Percentiles rank a stretch among this genome's conserved stretches.
These are phyloP conservation scores for Debaryomycetaceae sp. DNA, from an alignment of 1,139 yeast species.

Conservation along the genomic window DNA sequence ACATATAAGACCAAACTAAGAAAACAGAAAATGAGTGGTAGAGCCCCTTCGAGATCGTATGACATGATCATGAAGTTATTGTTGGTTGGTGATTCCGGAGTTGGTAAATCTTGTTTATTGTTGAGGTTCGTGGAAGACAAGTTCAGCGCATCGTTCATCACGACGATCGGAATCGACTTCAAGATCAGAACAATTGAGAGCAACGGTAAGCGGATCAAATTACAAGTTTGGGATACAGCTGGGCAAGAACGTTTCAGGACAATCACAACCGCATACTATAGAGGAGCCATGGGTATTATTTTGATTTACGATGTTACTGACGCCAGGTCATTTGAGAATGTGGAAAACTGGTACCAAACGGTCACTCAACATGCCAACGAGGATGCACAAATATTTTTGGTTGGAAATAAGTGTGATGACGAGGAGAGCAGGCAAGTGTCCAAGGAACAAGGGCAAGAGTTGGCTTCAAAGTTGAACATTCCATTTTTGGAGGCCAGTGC, in stretches of 20 bases:
- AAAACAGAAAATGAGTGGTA: slow-evolving; percentile 42
- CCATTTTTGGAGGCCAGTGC: slow-evolving; percentile 97
- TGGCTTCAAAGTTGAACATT: slow-evolving; percentile 84
- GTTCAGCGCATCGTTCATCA: slow-evolving; percentile 92
- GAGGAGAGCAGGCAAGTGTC: slow-evolving; percentile 73
- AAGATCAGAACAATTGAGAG: slow-evolving; percentile 94
- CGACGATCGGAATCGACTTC: slow-evolving; percentile 97
- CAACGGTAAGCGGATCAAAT: slow-evolving; percentile 87
- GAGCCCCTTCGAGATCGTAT: slow-evolving; percentile 74
- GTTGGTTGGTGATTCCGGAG: slow-evolving; percentile 96
- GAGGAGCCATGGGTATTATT: slow-evolving; percentile 98
- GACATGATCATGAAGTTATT: slow-evolving; percentile 93
- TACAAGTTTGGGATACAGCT: slow-evolving; percentile 99
- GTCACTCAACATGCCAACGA: slow-evolving; percentile 96
- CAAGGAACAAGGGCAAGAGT: slow-evolving; percentile 81
- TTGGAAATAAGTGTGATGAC: slow-evolving; percentile 94
- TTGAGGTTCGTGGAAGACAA: slow-evolving; percentile 95
- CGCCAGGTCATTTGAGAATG: slow-evolving; percentile 83
- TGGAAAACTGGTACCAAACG: slow-evolving; percentile 89
- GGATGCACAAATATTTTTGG: slow-evolving; percentile 89
- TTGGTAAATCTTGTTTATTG: slow-evolving; percentile 92
- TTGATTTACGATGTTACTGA: slow-evolving; percentile 96
- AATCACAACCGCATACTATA: slow-evolving; percentile 94
- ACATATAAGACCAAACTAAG: not conserved
- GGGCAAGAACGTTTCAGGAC: slow-evolving; percentile 99